These are phyloP conservation scores for Beta macrorhiza DNA, from an alignment of 179 eudicot species.

Conservation along the genomic window DNA sequence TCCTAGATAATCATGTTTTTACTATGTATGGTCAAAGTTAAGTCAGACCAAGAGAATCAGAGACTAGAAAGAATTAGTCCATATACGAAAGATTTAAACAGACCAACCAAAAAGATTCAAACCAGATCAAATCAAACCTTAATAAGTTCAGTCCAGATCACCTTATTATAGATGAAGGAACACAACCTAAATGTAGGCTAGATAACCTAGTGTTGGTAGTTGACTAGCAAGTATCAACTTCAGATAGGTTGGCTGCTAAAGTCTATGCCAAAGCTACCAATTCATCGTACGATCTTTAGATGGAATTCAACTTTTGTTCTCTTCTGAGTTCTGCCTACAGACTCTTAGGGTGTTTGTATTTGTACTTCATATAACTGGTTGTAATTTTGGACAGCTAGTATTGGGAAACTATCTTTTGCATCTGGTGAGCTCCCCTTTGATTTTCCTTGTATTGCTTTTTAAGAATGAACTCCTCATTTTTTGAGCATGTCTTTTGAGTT, in stretches of 20 bases:
- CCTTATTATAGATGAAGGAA: too few species aligned
- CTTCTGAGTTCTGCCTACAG: not conserved
- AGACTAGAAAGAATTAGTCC: too few species aligned
- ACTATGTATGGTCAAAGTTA: too few species aligned
- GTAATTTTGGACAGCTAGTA: not conserved
- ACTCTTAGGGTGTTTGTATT: not conserved
- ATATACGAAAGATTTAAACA: too few species aligned
- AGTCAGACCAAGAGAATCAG: too few species aligned
- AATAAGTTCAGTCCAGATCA: too few species aligned
- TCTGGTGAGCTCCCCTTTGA: not conserved
- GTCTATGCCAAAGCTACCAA: not conserved
- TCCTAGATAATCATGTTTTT: too few species aligned
- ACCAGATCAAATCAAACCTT: too few species aligned
- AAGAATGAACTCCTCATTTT: not conserved
- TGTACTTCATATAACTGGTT: not conserved
- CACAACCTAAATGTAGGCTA: not conserved
- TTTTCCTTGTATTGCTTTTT: not conserved
- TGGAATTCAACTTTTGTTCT: not conserved
- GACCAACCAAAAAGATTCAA: too few species aligned
- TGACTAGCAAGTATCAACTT: conserved; percentile 1
- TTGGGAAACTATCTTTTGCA: not conserved
- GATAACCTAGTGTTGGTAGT: not conserved
- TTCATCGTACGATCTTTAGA: not conserved
- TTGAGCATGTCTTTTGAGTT: not conserved
- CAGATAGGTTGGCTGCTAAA: not conserved